Conservation (phyloP, 1,284 basidiomycete genomes). For the Rhodotorula sp. region DNA sequence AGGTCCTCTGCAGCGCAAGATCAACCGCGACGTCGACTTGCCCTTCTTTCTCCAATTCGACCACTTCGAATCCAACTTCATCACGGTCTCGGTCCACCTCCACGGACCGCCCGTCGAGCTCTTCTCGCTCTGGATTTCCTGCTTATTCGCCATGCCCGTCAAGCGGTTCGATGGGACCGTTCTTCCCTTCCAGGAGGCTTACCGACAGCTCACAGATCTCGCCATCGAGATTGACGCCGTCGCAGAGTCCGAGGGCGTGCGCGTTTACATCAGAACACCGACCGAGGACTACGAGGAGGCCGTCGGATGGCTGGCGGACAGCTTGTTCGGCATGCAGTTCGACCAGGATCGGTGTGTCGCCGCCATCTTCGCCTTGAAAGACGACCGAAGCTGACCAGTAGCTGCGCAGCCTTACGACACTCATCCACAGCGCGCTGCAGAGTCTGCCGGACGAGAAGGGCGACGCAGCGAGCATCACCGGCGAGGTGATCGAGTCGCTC, state of each 20-base stretch:
- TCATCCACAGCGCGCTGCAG: slow-evolving; percentile 83
- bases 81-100: slow-evolving; percentile 67
- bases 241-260: slow-evolving; percentile 47
- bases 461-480: slow-evolving; percentile 75
- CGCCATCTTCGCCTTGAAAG: background rate
- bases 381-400: background rate
- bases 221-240: background rate
- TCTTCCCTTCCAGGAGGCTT: slow-evolving; percentile 81
- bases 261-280: slow-evolving; percentile 80
- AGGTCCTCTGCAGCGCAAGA: slow-evolving; percentile 59
- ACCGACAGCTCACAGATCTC: slow-evolving; percentile 75
- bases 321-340: slow-evolving; percentile 80
- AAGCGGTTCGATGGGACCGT: slow-evolving; percentile 65
- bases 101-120: slow-evolving; percentile 48
- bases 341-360: slow-evolving; percentile 69
- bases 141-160: slow-evolving; percentile 88
- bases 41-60: slow-evolving; percentile 91
- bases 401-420: slow-evolving; percentile 67
- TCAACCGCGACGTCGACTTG: slow-evolving; percentile 66
- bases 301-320: slow-evolving; percentile 82
- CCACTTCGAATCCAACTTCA: slow-evolving; percentile 76
- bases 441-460: slow-evolving; percentile 87
- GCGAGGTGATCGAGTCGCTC: slow-evolving; percentile 59
- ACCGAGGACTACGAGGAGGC: slow-evolving; percentile 73
- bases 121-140: slow-evolving; percentile 70